Base-by-base conservation (phyloP, 257 asterid species). In the Marsdenia floribunda region DNA sequence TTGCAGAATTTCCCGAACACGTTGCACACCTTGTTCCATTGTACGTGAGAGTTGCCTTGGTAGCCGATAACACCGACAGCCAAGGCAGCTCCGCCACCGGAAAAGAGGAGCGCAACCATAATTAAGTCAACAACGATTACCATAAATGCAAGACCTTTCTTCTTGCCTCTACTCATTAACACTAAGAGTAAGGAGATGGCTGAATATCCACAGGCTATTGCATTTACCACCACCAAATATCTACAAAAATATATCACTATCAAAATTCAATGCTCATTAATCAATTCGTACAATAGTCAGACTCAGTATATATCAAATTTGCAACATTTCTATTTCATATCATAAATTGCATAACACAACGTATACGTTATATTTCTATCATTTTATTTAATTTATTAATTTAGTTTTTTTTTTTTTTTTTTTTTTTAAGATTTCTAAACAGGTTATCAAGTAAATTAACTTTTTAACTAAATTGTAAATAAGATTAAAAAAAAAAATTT, bases 221-320 rank as follows among this genome's bases (percentile, higher is more conserved):
- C 79, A 68, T 88, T 86, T 68, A 77, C 92, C 82, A 82, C 90
- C 76, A 90, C 89, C 8, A 89, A 80, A 73, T 83, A 91, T 89
- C 97, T 91, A 68, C 6, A 81, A 64, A 19, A 26, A 50, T 35
- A 61, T 16, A 49, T 29, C 33, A 29, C 33, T 29, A 1, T 29
- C 33, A 29, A 29, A 29, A 29, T 29, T 29, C 33, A 29, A 29
- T 29, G 33, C 33, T 29, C 33, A 29, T 29, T 29, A 29, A 29
- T 29, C 33, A 29, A 29, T 29, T 29, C 33, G 33, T 29, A 29
- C 33, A 29, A 29, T 29, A 29, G 33, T 29, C 33, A 29, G 33
- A 29, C 33, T 29, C 33, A 29, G 33, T 29, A n/a, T n/a, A n/a
- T n/a, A 29, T 29, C 33, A 29, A 29, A 29, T 29, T 29, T 29